Evolutionary conservation across 2,329 filamentous ascomycete species (phyloP).

Genomic region (Aspergillus udagawae): DNA sequence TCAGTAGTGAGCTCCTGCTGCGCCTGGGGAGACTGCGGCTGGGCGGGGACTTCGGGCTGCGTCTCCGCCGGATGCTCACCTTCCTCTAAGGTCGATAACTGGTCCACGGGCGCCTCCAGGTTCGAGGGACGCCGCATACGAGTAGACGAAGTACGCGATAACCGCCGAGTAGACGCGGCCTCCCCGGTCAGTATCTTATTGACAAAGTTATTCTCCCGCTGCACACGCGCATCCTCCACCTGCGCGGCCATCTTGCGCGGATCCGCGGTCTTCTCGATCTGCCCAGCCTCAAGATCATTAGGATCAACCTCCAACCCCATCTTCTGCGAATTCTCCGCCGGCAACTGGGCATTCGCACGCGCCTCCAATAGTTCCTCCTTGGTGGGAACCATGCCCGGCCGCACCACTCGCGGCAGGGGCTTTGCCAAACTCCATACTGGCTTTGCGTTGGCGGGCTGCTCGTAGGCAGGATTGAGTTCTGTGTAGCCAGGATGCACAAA

Average conservation of each 20-base stretch:
- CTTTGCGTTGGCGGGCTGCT: conserved; percentile 46
- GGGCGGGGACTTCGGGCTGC: conserved; percentile 3
- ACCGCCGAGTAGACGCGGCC: conserved; percentile 12
- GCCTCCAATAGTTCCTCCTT: conserved; percentile 35
- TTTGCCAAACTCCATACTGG: conserved; percentile 54
- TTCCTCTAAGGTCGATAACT: conserved; percentile 24
- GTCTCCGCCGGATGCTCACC: conserved; percentile 12
- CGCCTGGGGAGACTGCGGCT: neutral
- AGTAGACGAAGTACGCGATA: conserved; percentile 22
- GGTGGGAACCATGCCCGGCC: conserved; percentile 51
- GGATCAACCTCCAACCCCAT: conserved; percentile 38
- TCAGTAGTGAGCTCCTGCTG: conserved; percentile 14
- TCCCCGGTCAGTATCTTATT: conserved; percentile 32
- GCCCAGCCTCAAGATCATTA: conserved; percentile 42
- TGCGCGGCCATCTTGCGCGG: conserved; percentile 42
- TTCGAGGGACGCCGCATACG: conserved; percentile 18
- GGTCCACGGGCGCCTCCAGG: conserved; percentile 13
- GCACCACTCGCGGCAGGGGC: conserved; percentile 51
- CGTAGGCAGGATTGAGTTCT: conserved; percentile 53
- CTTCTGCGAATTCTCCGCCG: conserved; percentile 29
- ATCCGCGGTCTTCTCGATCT: conserved; percentile 35
- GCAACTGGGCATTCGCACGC: conserved; percentile 26
- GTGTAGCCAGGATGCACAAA: conserved; percentile 53
- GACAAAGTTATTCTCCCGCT: conserved; percentile 39
- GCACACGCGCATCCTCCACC: conserved; percentile 40